Conservation (phyloP, 75 land plant genomes). For the Cunninghamia lanceolata region DNA sequence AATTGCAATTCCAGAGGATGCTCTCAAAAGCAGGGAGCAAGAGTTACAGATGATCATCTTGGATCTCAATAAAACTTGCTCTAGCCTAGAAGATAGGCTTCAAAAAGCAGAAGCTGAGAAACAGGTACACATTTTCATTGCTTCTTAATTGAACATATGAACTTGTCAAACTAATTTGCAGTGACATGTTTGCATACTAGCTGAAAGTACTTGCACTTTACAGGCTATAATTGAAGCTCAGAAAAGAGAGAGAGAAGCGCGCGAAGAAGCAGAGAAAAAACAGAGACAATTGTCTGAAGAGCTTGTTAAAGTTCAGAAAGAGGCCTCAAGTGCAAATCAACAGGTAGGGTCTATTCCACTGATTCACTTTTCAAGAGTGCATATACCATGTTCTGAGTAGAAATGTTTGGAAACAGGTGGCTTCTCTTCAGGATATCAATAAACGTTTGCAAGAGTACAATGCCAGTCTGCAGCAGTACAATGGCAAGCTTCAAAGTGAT, state of each 20-base stretch:
- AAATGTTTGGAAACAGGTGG: conserved; percentile 21
- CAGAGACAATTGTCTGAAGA: conserved; percentile 33
- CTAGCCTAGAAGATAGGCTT: conserved; percentile 30
- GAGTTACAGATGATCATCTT: conserved; percentile 35
- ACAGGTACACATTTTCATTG: conserved; percentile 11
- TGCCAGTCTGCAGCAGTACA: conserved; percentile 50
- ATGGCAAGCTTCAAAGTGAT: conserved; percentile 49
- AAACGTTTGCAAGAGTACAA: conserved; percentile 52
- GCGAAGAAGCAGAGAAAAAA: conserved; percentile 31
- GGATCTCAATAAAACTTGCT: conserved; percentile 25
- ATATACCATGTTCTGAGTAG: not conserved
- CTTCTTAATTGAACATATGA: not conserved
- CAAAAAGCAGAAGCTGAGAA: conserved; percentile 44
- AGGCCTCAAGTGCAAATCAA: conserved; percentile 28
- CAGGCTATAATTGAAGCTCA: conserved; percentile 42
- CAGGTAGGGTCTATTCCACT: conserved; percentile 26
- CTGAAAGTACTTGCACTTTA: not conserved
- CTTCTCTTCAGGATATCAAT: conserved; percentile 44
- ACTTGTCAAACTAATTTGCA: not conserved
- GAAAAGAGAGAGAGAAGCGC: conserved; percentile 41
- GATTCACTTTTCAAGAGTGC: not conserved
- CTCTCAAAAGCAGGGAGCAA: conserved; percentile 35
- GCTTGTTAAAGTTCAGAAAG: conserved; percentile 40
- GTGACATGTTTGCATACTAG: not conserved
- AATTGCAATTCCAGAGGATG: conserved; percentile 24